Evolutionary conservation across 768 basidiomycete genomes (phyloP), one percentile per base, ranked within the genome.

Genomic region (Mycena olivaceomarginata): DNA sequence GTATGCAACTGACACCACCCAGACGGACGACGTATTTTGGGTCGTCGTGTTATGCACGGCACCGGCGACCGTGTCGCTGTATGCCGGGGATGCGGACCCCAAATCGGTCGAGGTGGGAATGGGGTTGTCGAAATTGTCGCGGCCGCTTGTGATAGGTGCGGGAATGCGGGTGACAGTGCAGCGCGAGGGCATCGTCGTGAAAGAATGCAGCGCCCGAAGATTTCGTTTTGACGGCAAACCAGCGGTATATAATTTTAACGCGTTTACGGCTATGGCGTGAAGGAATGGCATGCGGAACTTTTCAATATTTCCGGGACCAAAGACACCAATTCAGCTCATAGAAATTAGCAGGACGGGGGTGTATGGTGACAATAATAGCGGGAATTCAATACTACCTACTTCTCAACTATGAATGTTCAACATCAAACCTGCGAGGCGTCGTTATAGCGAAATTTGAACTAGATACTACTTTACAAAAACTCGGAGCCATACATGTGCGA

Each of bases 1-100:
- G 10, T 40, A 4, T 16, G n/a, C n/a, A n/a, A n/a, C 53, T 43
- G 6, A 68, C n/a, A 12, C 46, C 25, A 37, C 45, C 8, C 72
- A 92, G 91, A 88, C 88, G 18, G 70, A 85, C 66, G 90, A 92
- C 82, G 85, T 82, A 71, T 80, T 91, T 51, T 92, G 91, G 89
- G 90, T 82, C 10, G 81, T 91, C 41, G 84, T 91, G 11, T 83
- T 91, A 25, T 85, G 90, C 20, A 85, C 85, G 22, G 83, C 82
- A 5, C 77, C 88, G 4, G 89, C 85, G 5, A 86, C 72, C 39
- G 88, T 92, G 31, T 87, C 81, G 2, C 83, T 92, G 46, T 85
- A 86, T 45, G 82, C 85, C 6, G 85, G 87, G 9, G 76, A 84
- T 63, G 74, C 80, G 12, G 74, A 80, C 25, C 80, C 81, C 7